Conservation (phyloP, 148 eudicot genomes). For the Dysphania ambrosioides region DNA sequence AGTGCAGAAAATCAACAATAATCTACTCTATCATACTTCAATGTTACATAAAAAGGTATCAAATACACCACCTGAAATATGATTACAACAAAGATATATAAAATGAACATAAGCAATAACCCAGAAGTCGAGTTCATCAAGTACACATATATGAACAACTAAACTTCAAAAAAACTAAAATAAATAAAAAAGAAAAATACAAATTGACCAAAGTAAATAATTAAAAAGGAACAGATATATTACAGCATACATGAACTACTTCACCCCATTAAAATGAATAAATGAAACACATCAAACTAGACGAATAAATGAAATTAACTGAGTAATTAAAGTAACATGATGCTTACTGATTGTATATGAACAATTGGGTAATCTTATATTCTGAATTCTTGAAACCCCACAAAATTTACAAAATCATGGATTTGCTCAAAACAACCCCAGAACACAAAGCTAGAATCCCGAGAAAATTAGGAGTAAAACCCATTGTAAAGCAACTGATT, state of each 20-base stretch:
- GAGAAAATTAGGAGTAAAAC: constrained; percentile 17
- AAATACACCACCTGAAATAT: neutral
- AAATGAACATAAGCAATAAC: neutral
- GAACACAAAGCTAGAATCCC: constrained; percentile 1
- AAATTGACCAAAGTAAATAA: constrained; percentile 9
- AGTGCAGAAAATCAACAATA: constrained; percentile 10
- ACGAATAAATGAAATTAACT: neutral
- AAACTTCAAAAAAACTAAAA: neutral
- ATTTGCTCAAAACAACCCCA: constrained; percentile 15
- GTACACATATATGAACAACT: neutral
- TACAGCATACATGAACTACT: neutral
- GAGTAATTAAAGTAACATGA: neutral
- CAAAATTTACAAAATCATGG: constrained; percentile 11
- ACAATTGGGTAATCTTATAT: constrained; percentile 12
- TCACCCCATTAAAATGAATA: neutral
- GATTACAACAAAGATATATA: neutral
- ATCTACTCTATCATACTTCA: neutral
- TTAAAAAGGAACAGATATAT: neutral
- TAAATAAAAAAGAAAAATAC: neutral
- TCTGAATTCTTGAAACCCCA: neutral
- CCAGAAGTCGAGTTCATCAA: neutral
- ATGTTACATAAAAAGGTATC: neutral
- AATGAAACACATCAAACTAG: neutral
- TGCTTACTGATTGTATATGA: constrained; percentile 27
- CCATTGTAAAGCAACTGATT: constrained; percentile 18